These are phyloP conservation scores for Diaporthe velutina DNA, from an alignment of 2,329 filamentous ascomycete species.

Conservation along the genomic window DNA sequence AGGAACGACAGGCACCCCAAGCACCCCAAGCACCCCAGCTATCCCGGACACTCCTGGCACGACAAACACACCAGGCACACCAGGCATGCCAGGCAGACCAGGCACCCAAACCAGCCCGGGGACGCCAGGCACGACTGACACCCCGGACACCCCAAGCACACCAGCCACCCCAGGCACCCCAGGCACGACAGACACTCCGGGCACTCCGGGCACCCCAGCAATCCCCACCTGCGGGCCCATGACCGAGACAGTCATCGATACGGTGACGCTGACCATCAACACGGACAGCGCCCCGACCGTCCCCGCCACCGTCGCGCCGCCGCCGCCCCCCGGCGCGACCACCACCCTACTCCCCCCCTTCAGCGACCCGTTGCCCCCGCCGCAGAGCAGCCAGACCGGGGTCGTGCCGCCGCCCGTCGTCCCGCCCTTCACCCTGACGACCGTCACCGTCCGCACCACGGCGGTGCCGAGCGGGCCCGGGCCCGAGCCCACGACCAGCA, in stretches of 20 bases:
- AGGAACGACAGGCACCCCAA: background rate
- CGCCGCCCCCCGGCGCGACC: background rate
- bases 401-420: background rate
- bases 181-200: background rate
- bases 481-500: background rate
- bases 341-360: background rate
- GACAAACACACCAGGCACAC: background rate
- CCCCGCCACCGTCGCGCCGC: no score
- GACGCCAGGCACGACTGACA: background rate
- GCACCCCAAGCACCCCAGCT: background rate
- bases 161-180: background rate
- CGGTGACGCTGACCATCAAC: constrained; percentile 6
- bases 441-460: constrained; percentile 7
- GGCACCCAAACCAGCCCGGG: no score
- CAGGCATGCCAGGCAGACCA: background rate
- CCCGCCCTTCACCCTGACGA: background rate
- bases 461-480: background rate
- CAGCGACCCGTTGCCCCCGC: background rate
- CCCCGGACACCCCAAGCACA: background rate
- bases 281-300: no score
- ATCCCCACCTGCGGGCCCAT: background rate
- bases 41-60: background rate
- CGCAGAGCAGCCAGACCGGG: background rate
- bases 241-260: constrained; percentile 25
- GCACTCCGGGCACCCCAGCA: background rate